A percentile compares a stretch with the other conserved stretches of the same genome.
Evolutionary conservation across 345 rosid species (phyloP).

Genomic region (Moricandia moricandioides): DNA sequence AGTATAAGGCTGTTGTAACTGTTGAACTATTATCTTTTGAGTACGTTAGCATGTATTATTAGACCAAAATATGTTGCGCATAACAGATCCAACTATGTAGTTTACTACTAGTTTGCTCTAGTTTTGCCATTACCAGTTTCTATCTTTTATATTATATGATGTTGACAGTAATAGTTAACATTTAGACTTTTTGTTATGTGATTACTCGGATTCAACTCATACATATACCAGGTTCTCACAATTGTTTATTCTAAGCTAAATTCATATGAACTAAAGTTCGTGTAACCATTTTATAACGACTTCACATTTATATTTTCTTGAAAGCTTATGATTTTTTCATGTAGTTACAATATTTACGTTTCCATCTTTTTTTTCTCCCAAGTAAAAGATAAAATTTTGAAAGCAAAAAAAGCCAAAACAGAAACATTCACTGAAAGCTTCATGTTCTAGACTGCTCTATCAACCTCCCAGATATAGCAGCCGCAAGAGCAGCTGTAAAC

Average conservation of each 20-base stretch:
- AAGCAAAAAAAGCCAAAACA: background rate
- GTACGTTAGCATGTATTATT: no score
- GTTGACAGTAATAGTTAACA: no score
- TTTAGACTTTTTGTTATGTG: background rate
- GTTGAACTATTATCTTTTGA: no score
- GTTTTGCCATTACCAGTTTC: no score
- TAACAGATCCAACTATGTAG: no score
- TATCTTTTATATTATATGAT: no score
- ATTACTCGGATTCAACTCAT: background rate
- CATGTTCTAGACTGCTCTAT: slow-evolving; percentile 41
- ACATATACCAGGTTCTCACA: background rate
- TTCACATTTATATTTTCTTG: background rate
- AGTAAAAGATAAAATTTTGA: background rate
- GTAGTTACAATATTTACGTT: background rate
- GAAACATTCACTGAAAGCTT: slow-evolving; percentile 4
- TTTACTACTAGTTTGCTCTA: no score
- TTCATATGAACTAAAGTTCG: background rate
- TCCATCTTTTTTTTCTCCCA: background rate
- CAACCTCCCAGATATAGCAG: slow-evolving; percentile 71
- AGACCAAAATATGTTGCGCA: no score
- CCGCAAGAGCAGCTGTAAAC: slow-evolving; percentile 75
- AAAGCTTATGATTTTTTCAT: background rate
- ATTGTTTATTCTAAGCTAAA: background rate
- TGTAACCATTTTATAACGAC: background rate
- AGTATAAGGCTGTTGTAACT: no score